phyloP scores from a whole-genome alignment of 2,329 filamentous ascomycete species.

The Pseudopithomyces maydicus region DNA sequence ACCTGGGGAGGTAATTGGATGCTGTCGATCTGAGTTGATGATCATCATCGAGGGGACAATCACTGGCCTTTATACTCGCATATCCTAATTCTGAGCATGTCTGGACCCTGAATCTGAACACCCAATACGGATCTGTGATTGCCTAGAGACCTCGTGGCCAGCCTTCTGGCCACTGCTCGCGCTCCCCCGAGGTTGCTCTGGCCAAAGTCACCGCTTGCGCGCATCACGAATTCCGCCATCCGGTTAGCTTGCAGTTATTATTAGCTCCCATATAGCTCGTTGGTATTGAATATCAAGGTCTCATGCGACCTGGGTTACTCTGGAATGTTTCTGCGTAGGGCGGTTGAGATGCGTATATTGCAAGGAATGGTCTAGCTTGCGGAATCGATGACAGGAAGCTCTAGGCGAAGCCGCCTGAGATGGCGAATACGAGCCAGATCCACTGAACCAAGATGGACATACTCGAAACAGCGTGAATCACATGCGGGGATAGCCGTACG shows the following conservation, averaged over 20 bases:
- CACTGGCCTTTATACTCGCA: constrained; percentile 31
- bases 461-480: not conserved
- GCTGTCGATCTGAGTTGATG: constrained; percentile 35
- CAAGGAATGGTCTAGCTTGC: constrained; percentile 18
- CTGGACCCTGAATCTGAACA: constrained; percentile 2
- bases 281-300: constrained; percentile 26
- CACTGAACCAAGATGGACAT: constrained; percentile 10
- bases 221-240: constrained; percentile 16
- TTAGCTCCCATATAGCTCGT: constrained; percentile 26
- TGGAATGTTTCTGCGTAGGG: constrained; percentile 20
- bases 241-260: constrained; percentile 26
- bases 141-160: not conserved
- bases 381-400: constrained; percentile 7
- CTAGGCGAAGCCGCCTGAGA: constrained; percentile 12
- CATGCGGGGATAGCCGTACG: constrained; percentile 12
- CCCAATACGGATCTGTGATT: constrained; percentile 11
- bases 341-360: constrained; percentile 29
- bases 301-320: constrained; percentile 21
- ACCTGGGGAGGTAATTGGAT: constrained; percentile 21
- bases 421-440: constrained; percentile 25
- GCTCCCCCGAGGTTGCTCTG: constrained; percentile 1
- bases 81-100: constrained; percentile 5
- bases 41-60: constrained; percentile 18
- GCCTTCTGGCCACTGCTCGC: constrained; percentile 21
- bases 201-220: constrained; percentile 19